Conservation (phyloP, 495 filamentous ascomycete genomes). For the Opeltia flavorubescens region DNA sequence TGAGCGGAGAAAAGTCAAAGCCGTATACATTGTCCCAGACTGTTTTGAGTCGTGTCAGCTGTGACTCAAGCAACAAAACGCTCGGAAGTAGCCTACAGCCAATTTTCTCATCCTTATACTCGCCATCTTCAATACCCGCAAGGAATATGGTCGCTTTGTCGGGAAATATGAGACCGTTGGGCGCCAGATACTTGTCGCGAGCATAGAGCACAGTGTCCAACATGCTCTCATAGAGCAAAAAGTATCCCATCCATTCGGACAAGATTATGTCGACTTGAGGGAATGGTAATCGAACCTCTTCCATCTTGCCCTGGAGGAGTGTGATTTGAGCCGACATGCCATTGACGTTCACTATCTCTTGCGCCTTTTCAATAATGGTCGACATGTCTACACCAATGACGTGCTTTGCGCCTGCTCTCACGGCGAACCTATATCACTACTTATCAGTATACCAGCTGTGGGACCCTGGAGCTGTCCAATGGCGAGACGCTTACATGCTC, state of each 20-base stretch:
- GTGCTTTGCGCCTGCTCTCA: slow-evolving; percentile 79
- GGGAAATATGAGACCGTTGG: slow-evolving; percentile 79
- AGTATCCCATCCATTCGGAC: slow-evolving; percentile 99
- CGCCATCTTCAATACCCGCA: slow-evolving; percentile 73
- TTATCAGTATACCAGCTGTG: slow-evolving; percentile 4
- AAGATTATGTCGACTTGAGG: slow-evolving; percentile 94
- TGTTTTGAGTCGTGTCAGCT: slow-evolving; percentile 16
- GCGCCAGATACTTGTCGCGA: slow-evolving; percentile 74
- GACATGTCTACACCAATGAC: slow-evolving; percentile 97
- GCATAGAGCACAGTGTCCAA: slow-evolving; percentile 90
- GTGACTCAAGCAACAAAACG: background rate
- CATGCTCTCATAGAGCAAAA: slow-evolving; percentile 97
- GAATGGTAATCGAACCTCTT: slow-evolving; percentile 82
- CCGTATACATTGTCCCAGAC: slow-evolving; percentile 99
- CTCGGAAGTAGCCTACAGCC: slow-evolving; percentile 39
- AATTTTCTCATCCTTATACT: slow-evolving; percentile 84
- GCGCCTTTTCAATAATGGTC: slow-evolving; percentile 89
- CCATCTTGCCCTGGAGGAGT: slow-evolving; percentile 87
- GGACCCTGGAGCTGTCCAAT: background rate
- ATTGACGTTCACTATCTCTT: slow-evolving; percentile 78
- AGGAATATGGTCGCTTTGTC: slow-evolving; percentile 83
- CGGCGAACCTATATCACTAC: slow-evolving; percentile 64
- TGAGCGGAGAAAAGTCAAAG: slow-evolving; percentile 89
- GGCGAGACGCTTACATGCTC: slow-evolving; percentile 51
- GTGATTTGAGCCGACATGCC: slow-evolving; percentile 75